Evolutionary conservation across 768 basidiomycete species (phyloP), one percentile per base, ranked within the genome.

Genomic region (Russula emetica): DNA sequence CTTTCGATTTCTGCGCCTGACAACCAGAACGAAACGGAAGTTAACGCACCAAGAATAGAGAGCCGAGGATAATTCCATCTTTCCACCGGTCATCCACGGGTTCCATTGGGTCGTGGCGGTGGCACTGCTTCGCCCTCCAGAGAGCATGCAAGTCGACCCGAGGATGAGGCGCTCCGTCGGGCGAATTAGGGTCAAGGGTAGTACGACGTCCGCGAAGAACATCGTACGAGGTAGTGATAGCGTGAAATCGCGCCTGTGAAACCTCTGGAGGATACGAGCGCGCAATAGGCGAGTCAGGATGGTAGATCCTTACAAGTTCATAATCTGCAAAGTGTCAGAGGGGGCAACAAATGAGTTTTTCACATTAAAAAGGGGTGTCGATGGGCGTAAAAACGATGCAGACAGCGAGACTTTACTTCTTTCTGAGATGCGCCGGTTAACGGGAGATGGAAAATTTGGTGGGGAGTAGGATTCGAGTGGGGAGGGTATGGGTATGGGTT

Each of bases 221-320:
- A 61, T 87, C 86, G 67, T 92, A 92, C 14, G 89, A 88, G 18
- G 79, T 72, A 30, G 82, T 80, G 66, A 92, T 88, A 3, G 85
- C 77, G 69, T 85, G 85, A 68, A 91, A 91, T 13, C 83, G 85
- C 7, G 80, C 77, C 69, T 88, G 86, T 4, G 83, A 82, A 3
- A 78, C 71, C 18, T 82, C 81, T 0, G 81, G 69, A 8, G 84
- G 74, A 14, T 80, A 47, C 3, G 71, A 71, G 5, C 79, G 77
- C 24, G 76, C 76, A 24, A 76, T 52, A 26, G 78, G 76, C 47
- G 86, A 86, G 72, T 92, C 89, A 3, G 89, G 89, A 72, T 92
- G 89, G 72, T 91, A 89, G 62, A 89, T 79, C 45, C 85, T 80
- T 36, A 91, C 90, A 51, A 92, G 87, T 66, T 90, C 89, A 70